Evolutionary conservation across 148 eudicot genomes (phyloP), one percentile per base, ranked within the genome.

Genomic region (Tetragonia tetragonoides): DNA sequence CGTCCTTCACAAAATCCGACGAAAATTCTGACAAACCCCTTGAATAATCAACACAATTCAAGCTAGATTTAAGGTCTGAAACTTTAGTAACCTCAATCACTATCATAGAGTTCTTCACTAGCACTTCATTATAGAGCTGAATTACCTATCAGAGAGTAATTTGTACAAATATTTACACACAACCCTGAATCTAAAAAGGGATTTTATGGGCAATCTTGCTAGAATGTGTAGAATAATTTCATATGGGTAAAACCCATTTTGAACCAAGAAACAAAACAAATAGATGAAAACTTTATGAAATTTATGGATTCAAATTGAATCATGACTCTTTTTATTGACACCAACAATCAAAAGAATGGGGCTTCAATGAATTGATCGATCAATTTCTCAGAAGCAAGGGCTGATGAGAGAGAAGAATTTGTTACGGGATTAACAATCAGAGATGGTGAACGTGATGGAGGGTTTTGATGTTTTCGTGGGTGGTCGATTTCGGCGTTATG

Each of bases 191-290:
- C 89, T 91, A 54, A 91, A 86, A 34, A 95, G 86, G 68, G 88
- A 82, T 83, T 91, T 95, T 46, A 93, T 78, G 37, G 99, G 94
- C 61, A 95, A 83, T 79, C 94, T 87, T 49, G 94, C 85, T 37
- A 93, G 85, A 70, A 95, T 91, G 39, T 87, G 97, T 75, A 90
- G 87, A 56, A 90, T 66, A 16, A 95, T 81, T 79, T 91, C 99
- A 78, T 93, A 91, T 46, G 97, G 97, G 84, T 91, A 90, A 80
- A 83, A 74, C 89, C 89, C 91, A 77, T 57, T 78, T 75, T 5
- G 10, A 34, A 37, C 21, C 21, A 73, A 9, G 20, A 57, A 75
- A 28, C 34, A 17, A 11, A 23, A 0, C 14, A 16, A 17, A 4
- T 24, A 40, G 15, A 23, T 11, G 3, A 69, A 41, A 81, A 42